A percentile compares a stretch with the other conserved stretches of the same genome.
Evolutionary conservation across 2,329 filamentous ascomycete species (phyloP).

Genomic region (Epichloe aotearoae): DNA sequence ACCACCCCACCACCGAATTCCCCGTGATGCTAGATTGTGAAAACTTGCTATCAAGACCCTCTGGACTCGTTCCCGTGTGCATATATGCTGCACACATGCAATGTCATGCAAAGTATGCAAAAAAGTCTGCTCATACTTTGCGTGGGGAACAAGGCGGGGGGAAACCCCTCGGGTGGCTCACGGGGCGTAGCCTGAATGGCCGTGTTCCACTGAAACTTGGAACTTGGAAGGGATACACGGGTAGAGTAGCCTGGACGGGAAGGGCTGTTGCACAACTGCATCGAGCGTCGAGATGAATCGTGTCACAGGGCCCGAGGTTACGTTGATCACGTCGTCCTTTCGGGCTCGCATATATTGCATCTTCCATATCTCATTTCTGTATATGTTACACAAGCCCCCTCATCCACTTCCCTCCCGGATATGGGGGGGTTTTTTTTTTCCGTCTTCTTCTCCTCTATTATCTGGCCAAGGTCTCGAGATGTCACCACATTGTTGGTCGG

Average conservation of each 20-base stretch:
- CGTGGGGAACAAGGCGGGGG: too few species aligned
- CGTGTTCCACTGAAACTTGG: too few species aligned
- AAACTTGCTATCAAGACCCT: too few species aligned
- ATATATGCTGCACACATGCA: too few species aligned
- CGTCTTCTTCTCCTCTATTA: not conserved
- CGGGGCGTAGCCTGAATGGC: not conserved
- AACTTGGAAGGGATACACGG: too few species aligned
- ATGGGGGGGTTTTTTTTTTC: not conserved
- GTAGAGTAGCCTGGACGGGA: not conserved
- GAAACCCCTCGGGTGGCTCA: not conserved
- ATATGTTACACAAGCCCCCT: not conserved
- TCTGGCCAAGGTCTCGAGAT: too few species aligned
- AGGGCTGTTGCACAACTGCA: not conserved
- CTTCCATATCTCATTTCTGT: too few species aligned
- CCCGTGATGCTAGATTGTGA: too few species aligned
- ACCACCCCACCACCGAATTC: too few species aligned
- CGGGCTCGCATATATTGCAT: not conserved
- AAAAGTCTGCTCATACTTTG: too few species aligned
- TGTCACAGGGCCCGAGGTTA: not conserved
- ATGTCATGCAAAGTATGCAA: too few species aligned
- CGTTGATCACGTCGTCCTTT: not conserved
- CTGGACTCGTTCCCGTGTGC: too few species aligned
- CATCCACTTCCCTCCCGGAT: not conserved
- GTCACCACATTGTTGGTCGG: conserved; percentile 6
- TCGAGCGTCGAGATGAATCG: not conserved